Conservation (phyloP, 257 asterid species). For the Vinca minor region DNA sequence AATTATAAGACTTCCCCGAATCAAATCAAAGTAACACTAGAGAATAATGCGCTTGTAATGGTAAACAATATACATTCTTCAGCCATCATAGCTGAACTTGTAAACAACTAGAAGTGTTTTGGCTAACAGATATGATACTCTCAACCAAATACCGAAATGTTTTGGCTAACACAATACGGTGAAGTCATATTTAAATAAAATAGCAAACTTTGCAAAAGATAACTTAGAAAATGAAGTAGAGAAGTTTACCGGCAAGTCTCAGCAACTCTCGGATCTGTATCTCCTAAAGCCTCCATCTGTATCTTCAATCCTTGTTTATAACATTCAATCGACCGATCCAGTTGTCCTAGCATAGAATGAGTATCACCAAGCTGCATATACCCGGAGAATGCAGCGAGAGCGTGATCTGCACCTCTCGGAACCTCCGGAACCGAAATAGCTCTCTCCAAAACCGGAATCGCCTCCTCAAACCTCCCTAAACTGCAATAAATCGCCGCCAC, state of each 20-base stretch:
- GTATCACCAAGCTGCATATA: conserved; percentile 96
- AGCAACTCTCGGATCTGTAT: conserved; percentile 86
- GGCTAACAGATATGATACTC: too few species aligned
- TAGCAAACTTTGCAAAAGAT: neutral
- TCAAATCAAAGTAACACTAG: neutral
- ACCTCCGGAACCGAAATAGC: conserved; percentile 83
- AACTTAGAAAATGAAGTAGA: neutral
- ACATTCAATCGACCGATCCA: conserved; percentile 82
- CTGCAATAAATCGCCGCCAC: conserved; percentile 98
- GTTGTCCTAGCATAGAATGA: conserved; percentile 92
- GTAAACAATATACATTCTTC: neutral
- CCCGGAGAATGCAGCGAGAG: conserved; percentile 87
- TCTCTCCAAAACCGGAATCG: conserved; percentile 81
- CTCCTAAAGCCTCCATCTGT: conserved; percentile 93
- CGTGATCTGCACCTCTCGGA: conserved; percentile 87
- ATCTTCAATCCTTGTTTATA: conserved; percentile 80
- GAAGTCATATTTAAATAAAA: neutral
- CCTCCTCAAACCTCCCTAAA: conserved; percentile 83
- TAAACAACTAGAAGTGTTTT: too few species aligned
- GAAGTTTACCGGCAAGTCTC: conserved; percentile 89
- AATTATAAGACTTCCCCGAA: neutral
- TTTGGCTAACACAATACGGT: too few species aligned
- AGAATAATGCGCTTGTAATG: too few species aligned
- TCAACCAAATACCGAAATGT: too few species aligned
- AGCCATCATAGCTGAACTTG: neutral